Evolutionary conservation across 2,329 filamentous ascomycete genomes (phyloP), one percentile per base, ranked within the genome.

Genomic region (Tolypocladium pustulatum): DNA sequence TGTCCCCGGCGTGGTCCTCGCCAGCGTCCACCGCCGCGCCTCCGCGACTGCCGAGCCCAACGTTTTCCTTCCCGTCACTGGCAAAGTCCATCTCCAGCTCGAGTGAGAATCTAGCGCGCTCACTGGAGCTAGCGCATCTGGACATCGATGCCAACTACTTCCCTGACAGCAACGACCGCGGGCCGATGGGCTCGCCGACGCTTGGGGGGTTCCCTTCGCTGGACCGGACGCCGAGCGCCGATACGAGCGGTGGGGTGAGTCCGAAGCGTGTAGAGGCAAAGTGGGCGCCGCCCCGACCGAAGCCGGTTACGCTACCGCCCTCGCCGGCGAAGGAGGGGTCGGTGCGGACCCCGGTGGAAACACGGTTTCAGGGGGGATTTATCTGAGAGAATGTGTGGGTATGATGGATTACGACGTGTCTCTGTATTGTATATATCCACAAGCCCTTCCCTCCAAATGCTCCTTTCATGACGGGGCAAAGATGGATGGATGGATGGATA

Each of bases 31-130:
- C 70, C 0, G 64, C 65, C 4, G 63, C 60, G 6, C 64, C 72
- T 1, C 70, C 72, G 0, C 70, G 68, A 8, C 62, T 74, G 6
- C 71, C 72, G 0, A 73, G 71, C 17, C 73, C 73, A 2, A 70
- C 71, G 0, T 75, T 75, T 27, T 69, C 71, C 0, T 74, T 75
- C 32, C 61, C 67, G 3, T 73, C 73, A 0, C 62, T 75, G 1
- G 68, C 72, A 55, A 65, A 69, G 52, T 68, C 69, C 34, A 69
- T 74, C 41, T 72, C 71, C 1, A 67, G 36, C 53, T 68, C 69
- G 15, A 70, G 65, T 58, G 68, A 70, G 52, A 67, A 67, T 43
- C 61, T 75, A 1, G 66, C 67, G 13, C 65, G 63, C 22, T 66
- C 65, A 2, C 70, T 74, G 59, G 71, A 72, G 34, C 60, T 71